phyloP scores from a whole-genome alignment of 2,329 filamentous ascomycete species.

The Aspergillus niger region DNA sequence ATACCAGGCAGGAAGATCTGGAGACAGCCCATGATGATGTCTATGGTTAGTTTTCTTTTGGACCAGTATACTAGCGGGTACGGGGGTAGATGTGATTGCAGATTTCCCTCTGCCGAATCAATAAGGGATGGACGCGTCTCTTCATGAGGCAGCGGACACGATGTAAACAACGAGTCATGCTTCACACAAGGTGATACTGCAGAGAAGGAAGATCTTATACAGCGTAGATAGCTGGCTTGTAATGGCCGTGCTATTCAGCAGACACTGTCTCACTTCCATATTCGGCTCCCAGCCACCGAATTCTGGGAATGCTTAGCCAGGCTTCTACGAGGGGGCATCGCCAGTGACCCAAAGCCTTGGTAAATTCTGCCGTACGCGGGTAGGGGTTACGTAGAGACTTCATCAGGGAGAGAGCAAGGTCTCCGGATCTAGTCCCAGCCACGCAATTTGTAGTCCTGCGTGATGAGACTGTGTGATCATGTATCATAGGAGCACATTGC shows the following conservation, averaged over 20 bases:
- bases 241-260: background rate
- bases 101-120: background rate
- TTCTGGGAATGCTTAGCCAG: background rate
- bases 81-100: background rate
- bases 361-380: background rate
- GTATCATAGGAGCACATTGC: background rate
- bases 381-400: background rate
- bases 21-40: background rate
- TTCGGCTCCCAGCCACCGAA: background rate
- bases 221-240: background rate
- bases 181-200: background rate
- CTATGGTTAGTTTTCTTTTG: too few relatives aligned
- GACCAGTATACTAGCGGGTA: background rate
- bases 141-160: background rate
- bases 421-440: background rate
- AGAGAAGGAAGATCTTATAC: background rate
- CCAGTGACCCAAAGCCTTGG: background rate
- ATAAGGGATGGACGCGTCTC: background rate
- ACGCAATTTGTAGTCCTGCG: background rate
- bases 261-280: background rate
- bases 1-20: conserved; percentile 3
- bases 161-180: background rate
- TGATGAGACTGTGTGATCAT: too few relatives aligned
- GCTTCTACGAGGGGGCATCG: background rate
- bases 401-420: background rate